These are phyloP conservation scores for Populus hybrid DNA, from an alignment of 441 rosid genomes.

Conservation along the genomic window DNA sequence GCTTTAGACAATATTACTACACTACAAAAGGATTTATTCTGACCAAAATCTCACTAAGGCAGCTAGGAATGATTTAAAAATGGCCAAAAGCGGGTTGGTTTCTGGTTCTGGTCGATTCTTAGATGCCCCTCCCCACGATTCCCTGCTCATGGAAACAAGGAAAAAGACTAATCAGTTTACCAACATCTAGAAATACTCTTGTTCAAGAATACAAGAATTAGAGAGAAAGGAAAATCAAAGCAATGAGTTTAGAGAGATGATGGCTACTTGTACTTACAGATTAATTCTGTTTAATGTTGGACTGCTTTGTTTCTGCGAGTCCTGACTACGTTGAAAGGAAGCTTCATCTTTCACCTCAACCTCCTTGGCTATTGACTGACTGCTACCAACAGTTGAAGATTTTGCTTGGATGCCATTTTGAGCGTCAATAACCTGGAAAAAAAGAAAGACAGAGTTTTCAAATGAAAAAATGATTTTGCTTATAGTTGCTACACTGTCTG, in stretches of 20 bases:
- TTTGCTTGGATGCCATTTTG: slow-evolving; percentile 25
- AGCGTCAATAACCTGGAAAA: slow-evolving; percentile 40
- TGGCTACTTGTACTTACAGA: slow-evolving; percentile 47
- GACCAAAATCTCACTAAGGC: slow-evolving; percentile 83
- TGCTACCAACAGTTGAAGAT: slow-evolving; percentile 13
- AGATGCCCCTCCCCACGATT: slow-evolving; percentile 65
- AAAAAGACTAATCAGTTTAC: background rate
- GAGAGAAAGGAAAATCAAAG: background rate
- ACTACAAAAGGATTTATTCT: slow-evolving; percentile 23
- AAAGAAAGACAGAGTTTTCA: background rate
- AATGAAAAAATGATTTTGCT: background rate
- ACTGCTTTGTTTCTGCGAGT: slow-evolving; percentile 33
- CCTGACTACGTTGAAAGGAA: slow-evolving; percentile 28
- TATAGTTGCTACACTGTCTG: background rate
- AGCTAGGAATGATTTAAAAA: slow-evolving; percentile 49
- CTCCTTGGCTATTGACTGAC: slow-evolving; percentile 21
- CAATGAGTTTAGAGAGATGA: background rate
- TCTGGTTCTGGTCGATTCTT: slow-evolving; percentile 29
- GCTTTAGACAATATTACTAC: background rate
- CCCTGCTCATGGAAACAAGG: slow-evolving; percentile 43
- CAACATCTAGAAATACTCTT: background rate
- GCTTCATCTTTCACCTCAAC: slow-evolving; percentile 24
- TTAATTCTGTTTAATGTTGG: slow-evolving; percentile 65
- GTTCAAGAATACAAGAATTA: background rate
- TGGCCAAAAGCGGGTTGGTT: slow-evolving; percentile 49